Evolutionary conservation across 768 basidiomycete genomes (phyloP), one percentile per base, ranked within the genome.

Genomic region (Termitomyces sp.): DNA sequence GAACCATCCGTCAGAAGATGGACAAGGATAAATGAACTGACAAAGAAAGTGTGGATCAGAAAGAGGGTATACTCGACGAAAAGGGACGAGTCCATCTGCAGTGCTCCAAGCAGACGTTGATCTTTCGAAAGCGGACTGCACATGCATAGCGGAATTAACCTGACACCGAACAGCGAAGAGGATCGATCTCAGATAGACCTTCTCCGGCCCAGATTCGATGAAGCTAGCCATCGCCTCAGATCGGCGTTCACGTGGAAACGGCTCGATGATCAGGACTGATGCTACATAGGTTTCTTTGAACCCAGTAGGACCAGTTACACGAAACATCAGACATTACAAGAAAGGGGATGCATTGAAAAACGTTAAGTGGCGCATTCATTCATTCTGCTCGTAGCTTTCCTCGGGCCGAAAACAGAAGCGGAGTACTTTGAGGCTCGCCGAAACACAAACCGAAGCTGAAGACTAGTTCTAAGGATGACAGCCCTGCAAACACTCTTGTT

Each of bases 141-240:
- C 60, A 57, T 65, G 59, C 57, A 43, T 34, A 39, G 46, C 62
- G 62, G 62, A 47, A 55, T 26, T 61, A 61, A n/a, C 44, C 22
- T 49, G 52, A 53, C 53, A 40, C 64, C 62, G 59, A 55, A 18
- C 50, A 27, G 9, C 62, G 59, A 55, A 18, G 46, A 27, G 9
- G 2, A 53, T 18, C 60, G 61, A 65, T 65, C 64, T 65, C 16
- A 60, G 59, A 60, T 60, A 52, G 12, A 3, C 32, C 47, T 34
- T 46, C 40, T 56, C 42, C 34, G 42, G 18, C 27, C 45, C 43
- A 55, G 37, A 42, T 53, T 55, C 57, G 50, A 53, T 56, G 49
- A 56, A 53, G 32, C 37, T 26, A 37, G 48, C 42, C 42, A 48
- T 33, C 46, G 44, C 20, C 43, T 53, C 52, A 45, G 46, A 56